These are phyloP conservation scores for Daedaleopsis nitida DNA, from an alignment of 768 basidiomycete genomes.

Conservation along the genomic window DNA sequence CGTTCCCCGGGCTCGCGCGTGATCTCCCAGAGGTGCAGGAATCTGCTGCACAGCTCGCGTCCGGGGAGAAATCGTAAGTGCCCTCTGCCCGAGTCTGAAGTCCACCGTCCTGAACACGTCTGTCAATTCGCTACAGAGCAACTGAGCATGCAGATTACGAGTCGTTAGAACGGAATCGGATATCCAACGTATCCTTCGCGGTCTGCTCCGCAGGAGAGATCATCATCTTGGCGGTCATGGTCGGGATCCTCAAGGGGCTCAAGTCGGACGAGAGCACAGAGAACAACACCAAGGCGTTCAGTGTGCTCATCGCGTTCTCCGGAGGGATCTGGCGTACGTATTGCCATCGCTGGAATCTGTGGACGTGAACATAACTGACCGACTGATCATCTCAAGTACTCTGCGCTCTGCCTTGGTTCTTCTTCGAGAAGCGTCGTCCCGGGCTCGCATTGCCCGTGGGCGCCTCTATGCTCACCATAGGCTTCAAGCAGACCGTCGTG, in stretches of 20 bases:
- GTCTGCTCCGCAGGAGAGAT: slow-evolving; percentile 72
- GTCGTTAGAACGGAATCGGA: slow-evolving; percentile 68
- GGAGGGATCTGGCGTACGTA: slow-evolving; percentile 72
- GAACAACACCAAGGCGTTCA: slow-evolving; percentile 77
- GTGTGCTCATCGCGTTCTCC: slow-evolving; percentile 75
- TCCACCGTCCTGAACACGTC: neutral
- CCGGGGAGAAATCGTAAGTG: slow-evolving; percentile 50
- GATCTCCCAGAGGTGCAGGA: slow-evolving; percentile 69
- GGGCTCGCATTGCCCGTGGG: slow-evolving; percentile 61
- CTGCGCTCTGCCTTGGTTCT: slow-evolving; percentile 75
- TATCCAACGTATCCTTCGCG: slow-evolving; percentile 76
- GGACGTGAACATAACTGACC: neutral
- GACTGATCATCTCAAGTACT: slow-evolving; percentile 41
- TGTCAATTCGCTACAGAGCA: slow-evolving; percentile 28
- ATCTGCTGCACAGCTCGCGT: slow-evolving; percentile 43
- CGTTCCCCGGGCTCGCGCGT: slow-evolving; percentile 74
- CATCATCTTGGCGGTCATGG: slow-evolving; percentile 68
- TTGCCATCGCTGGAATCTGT: neutral
- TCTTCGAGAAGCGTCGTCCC: slow-evolving; percentile 66
- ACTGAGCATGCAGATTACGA: slow-evolving; percentile 57
- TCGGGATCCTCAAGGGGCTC: slow-evolving; percentile 71
- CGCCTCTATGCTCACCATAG: slow-evolving; percentile 59
- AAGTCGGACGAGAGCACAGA: slow-evolving; percentile 61
- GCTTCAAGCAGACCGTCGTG: slow-evolving; percentile 66
- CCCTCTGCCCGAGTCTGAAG: no score